Evolutionary conservation across 2,329 filamentous ascomycete species (phyloP).

Genomic region (Aspergillus versicolor): DNA sequence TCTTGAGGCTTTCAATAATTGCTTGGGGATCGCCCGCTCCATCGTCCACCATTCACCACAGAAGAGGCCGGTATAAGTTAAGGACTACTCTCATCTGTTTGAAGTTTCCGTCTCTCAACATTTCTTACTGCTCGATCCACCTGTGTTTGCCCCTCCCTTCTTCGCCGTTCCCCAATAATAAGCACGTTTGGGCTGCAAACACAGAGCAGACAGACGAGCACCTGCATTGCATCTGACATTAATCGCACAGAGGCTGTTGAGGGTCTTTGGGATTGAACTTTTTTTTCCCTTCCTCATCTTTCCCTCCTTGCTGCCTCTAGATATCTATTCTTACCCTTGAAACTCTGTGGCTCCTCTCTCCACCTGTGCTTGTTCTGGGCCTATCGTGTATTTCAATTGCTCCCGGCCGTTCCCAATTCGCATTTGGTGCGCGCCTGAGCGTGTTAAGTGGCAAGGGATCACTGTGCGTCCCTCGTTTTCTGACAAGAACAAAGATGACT

Average conservation of each 20-base stretch:
- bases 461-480: neutral
- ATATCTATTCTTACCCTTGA: neutral
- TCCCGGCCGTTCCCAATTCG: neutral
- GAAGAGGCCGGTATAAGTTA: slow-evolving; percentile 14
- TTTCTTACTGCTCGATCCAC: slow-evolving; percentile 8
- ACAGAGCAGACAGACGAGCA: slow-evolving; percentile 1
- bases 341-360: neutral
- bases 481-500: neutral
- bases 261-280: neutral
- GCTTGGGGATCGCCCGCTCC: slow-evolving; percentile 7
- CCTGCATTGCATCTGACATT: slow-evolving; percentile 9
- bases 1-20: slow-evolving; percentile 14
- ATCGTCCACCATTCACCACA: neutral
- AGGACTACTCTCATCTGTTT: slow-evolving; percentile 4
- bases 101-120: slow-evolving; percentile 6
- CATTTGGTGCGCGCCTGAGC: neutral
- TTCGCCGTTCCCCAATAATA: slow-evolving; percentile 8
- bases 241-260: neutral
- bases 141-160: slow-evolving; percentile 8
- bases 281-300: neutral
- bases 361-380: neutral
- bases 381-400: neutral
- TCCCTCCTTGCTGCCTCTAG: neutral
- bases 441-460: neutral
- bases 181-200: slow-evolving; percentile 12